Evolutionary conservation across 805 yeast species (phyloP).

Genomic region (Starmerella tilneyi): DNA sequence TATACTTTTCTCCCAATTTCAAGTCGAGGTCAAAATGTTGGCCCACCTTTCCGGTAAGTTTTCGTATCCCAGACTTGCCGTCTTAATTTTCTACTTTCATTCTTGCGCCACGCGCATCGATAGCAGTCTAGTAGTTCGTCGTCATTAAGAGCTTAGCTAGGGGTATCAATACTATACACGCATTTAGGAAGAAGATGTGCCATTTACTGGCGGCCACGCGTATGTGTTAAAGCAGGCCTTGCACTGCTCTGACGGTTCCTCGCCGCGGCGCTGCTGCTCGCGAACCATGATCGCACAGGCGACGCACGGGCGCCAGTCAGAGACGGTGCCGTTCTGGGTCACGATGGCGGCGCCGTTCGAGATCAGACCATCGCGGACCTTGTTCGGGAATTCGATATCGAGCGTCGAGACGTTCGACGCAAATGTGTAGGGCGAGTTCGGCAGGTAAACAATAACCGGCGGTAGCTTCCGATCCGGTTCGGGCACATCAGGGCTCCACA

Average conservation of each 20-base stretch:
- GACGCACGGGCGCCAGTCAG: constrained; percentile 55
- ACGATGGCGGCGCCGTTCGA: constrained; percentile 60
- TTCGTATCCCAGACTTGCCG: too few relatives aligned
- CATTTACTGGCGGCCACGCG: constrained; percentile 9
- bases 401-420: constrained; percentile 57
- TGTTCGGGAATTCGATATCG: constrained; percentile 46
- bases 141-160: too few relatives aligned
- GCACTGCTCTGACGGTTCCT: constrained; percentile 54
- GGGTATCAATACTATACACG: too few relatives aligned
- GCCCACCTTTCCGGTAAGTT: too few relatives aligned
- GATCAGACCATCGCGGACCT: constrained; percentile 47
- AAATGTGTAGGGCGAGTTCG: constrained; percentile 52
- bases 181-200: too few relatives aligned
- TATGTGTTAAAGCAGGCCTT: constrained; percentile 52
- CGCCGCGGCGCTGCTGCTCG: constrained; percentile 53
- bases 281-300: constrained; percentile 70
- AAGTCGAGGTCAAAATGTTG: too few relatives aligned
- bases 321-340: constrained; percentile 50
- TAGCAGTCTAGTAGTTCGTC: too few relatives aligned
- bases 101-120: too few relatives aligned
- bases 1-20: too few relatives aligned
- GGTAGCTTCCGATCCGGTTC: neutral
- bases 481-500: constrained; percentile 27
- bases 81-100: too few relatives aligned
- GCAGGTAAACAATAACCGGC: constrained; percentile 58